phyloP scores from a whole-genome alignment of 2,329 filamentous ascomycete genomes.

The Leptographium radiaticola region DNA sequence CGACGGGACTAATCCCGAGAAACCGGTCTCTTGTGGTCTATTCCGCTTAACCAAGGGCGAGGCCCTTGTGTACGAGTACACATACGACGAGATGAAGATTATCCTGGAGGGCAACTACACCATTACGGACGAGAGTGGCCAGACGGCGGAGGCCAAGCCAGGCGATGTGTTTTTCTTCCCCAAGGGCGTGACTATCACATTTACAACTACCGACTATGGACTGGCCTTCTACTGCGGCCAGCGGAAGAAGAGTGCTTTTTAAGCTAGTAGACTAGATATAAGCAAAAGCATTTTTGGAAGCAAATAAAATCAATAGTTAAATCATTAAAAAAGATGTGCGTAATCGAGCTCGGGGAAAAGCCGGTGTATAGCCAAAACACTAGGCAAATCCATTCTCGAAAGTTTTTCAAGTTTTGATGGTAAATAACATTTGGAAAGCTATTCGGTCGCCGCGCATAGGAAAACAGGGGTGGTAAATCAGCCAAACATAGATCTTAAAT shows the following conservation, averaged over 20 bases:
- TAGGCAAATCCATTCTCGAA: too few species aligned
- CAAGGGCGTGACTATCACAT: conserved; percentile 3
- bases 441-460: not conserved
- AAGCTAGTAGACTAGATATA: not conserved
- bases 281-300: not conserved
- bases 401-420: too few species aligned
- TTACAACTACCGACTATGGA: conserved; percentile 6
- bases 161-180: conserved; percentile 6
- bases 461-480: not conserved
- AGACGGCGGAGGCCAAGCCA: conserved; percentile 1
- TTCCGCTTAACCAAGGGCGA: conserved; percentile 6
- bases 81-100: conserved; percentile 7
- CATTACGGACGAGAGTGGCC: conserved; percentile 2
- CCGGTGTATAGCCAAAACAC: too few species aligned
- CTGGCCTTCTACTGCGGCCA: conserved; percentile 6
- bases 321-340: not conserved
- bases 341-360: too few species aligned
- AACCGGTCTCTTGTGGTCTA: conserved; percentile 3
- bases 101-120: conserved; percentile 6
- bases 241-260: conserved; percentile 5
- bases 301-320: not conserved
- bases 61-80: conserved; percentile 3
- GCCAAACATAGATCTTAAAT: conserved; percentile 9
- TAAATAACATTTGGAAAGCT: not conserved
- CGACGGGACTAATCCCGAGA: not conserved